Conservation (phyloP, 2,329 filamentous ascomycete species). For the Colletotrichum sublineola region DNA sequence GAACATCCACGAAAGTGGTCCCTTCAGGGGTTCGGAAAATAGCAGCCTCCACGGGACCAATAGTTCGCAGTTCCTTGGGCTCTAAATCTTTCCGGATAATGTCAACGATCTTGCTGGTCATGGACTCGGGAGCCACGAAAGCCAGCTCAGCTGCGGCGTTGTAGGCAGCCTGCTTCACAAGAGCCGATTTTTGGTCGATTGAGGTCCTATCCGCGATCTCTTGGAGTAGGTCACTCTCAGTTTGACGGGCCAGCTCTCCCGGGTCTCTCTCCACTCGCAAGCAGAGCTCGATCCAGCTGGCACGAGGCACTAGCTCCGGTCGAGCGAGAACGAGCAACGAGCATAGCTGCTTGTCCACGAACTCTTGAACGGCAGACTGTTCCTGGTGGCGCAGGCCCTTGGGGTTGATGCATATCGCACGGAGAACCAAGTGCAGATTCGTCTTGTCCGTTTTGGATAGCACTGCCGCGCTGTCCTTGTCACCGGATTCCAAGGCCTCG, state of each 20-base stretch:
- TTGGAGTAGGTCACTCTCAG: constrained; percentile 74
- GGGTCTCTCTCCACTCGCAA: constrained; percentile 86
- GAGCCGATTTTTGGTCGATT: constrained; percentile 59
- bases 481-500: constrained; percentile 72
- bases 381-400: constrained; percentile 63
- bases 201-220: constrained; percentile 71
- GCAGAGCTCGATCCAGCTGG: constrained; percentile 91
- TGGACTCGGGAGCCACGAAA: constrained; percentile 88
- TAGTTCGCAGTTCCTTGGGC: constrained; percentile 73
- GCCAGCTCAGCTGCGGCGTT: constrained; percentile 90
- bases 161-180: constrained; percentile 78
- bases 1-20: constrained; percentile 88
- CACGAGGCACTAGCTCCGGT: constrained; percentile 79
- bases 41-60: constrained; percentile 90
- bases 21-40: constrained; percentile 94
- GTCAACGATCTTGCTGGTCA: constrained; percentile 81
- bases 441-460: constrained; percentile 74
- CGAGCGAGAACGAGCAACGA: constrained; percentile 83
- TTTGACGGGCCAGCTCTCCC: constrained; percentile 77
- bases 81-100: constrained; percentile 83
- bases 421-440: constrained; percentile 72
- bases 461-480: constrained; percentile 81
- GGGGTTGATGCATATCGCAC: constrained; percentile 72
- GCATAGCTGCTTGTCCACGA: constrained; percentile 75
- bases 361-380: constrained; percentile 53